Evolutionary conservation across 805 yeast species (phyloP), one percentile per base, ranked within the genome.

Genomic region (Candida nitratophila): DNA sequence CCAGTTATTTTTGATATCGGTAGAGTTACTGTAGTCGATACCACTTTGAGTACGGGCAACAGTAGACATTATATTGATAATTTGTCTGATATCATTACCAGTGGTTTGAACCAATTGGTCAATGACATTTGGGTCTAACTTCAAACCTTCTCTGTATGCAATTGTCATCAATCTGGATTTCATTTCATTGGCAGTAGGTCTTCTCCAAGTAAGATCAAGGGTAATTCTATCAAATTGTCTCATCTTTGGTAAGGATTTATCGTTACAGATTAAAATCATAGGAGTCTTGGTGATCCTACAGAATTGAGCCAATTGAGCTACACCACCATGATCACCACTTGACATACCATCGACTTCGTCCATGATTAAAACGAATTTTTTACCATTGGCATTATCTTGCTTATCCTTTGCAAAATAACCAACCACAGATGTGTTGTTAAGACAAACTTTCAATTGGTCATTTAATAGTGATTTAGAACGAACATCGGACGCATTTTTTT

Each of bases 321-420:
- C 96, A 50, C 99, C 99, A 48, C 99, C 99, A 54, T 93, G 83
- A 64, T 93, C 99, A 50, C 99, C 99, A 58, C 95, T 89, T 35
- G 96, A 87, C 98, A 93, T 93, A 53, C 99, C 99, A 63, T 93
- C 99, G 27, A 93, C 98, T 68, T 93, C 99, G 66, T 93, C 99
- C 98, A 93, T 89, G 50, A 93, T 84, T 39, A 93, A 71, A 44
- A 89, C 87, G 53, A 91, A 81, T 47, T 76, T 81, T 42, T 75
- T 73, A 40, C 74, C 70, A 51, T 77, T 74, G 2, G 34, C 54
- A 21, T 54, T 54, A 36, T 48, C 42, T 21, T 53, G 16, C 47
- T 51, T 39, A 3, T 42, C 57, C 19, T 63, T 54, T 44, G 74
- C 68, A 65, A 87, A 83, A 58, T 69, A 87, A 0, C 96, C 96